phyloP scores from a whole-genome alignment of 768 basidiomycete species.

The Boletus sp. region DNA sequence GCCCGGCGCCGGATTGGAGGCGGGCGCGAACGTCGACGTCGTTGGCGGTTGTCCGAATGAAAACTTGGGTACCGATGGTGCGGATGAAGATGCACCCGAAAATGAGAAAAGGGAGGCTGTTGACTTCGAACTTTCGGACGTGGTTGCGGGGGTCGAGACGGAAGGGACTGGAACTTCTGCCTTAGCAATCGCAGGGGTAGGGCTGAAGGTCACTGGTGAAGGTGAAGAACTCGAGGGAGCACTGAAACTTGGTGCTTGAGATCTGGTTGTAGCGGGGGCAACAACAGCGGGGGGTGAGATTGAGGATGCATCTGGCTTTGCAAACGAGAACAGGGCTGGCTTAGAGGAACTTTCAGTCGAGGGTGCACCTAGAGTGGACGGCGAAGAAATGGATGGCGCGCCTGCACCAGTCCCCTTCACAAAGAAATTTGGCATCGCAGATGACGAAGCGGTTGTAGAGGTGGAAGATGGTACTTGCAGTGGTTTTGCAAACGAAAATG shows the following conservation, averaged over 20 bases:
- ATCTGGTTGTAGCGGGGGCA: conserved; percentile 4
- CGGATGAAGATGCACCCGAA: conserved; percentile 11
- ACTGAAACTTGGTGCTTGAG: conserved; percentile 20
- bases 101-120: conserved; percentile 24
- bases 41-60: conserved; percentile 23
- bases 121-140: conserved; percentile 11
- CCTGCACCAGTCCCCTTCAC: conserved; percentile 25
- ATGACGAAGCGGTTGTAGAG: conserved; percentile 1
- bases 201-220: conserved; percentile 2
- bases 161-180: background rate
- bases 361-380: conserved; percentile 3
- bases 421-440: conserved; percentile 31
- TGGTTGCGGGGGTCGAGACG: background rate
- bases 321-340: conserved; percentile 9
- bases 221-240: conserved; percentile 6
- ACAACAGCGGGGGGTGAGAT: conserved; percentile 17
- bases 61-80: conserved; percentile 22
- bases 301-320: conserved; percentile 22
- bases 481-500: conserved; percentile 19
- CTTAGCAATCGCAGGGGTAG: conserved; percentile 12
- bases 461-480: conserved; percentile 7
- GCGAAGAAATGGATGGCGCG: conserved; percentile 1
- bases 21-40: conserved; percentile 2
- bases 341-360: conserved; percentile 11
- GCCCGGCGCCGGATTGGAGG: conserved; percentile 1